Evolutionary conservation across 768 basidiomycete genomes (phyloP).

Genomic region (Cytidiella melzeri): DNA sequence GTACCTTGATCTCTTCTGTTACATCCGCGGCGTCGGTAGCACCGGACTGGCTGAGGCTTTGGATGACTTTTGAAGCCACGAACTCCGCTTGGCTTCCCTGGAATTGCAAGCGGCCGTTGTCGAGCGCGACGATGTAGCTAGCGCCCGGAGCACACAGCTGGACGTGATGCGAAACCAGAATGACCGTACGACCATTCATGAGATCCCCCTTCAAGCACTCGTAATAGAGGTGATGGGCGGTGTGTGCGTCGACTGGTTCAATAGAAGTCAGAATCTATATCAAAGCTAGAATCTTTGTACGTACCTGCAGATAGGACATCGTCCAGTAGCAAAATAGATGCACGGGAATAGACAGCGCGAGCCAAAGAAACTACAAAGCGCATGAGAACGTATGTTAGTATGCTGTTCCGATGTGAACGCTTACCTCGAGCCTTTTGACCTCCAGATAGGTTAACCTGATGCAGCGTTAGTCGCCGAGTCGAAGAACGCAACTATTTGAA

Average conservation of each 20-base stretch:
- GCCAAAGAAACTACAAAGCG: conserved; percentile 54
- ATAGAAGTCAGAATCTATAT: background rate
- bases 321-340: conserved; percentile 75
- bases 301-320: conserved; percentile 59
- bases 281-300: conserved; percentile 3
- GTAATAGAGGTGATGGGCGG: conserved; percentile 75
- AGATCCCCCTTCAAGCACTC: conserved; percentile 78
- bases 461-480: too few relatives aligned
- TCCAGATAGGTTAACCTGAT: conserved; percentile 44
- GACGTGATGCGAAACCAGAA: conserved; percentile 93
- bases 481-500: too few relatives aligned
- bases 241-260: conserved; percentile 71
- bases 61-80: conserved; percentile 59
- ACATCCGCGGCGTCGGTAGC: conserved; percentile 35
- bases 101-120: conserved; percentile 75
- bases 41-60: conserved; percentile 57
- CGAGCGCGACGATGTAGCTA: conserved; percentile 74
- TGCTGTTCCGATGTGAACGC: background rate
- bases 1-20: conserved; percentile 37
- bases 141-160: conserved; percentile 81
- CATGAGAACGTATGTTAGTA: conserved; percentile 3
- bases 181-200: conserved; percentile 70
- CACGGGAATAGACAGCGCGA: conserved; percentile 86
- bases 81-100: conserved; percentile 63
- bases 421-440: conserved; percentile 52